Conservation (phyloP, 1,284 basidiomycete genomes). For the Fomes fomentarius region DNA sequence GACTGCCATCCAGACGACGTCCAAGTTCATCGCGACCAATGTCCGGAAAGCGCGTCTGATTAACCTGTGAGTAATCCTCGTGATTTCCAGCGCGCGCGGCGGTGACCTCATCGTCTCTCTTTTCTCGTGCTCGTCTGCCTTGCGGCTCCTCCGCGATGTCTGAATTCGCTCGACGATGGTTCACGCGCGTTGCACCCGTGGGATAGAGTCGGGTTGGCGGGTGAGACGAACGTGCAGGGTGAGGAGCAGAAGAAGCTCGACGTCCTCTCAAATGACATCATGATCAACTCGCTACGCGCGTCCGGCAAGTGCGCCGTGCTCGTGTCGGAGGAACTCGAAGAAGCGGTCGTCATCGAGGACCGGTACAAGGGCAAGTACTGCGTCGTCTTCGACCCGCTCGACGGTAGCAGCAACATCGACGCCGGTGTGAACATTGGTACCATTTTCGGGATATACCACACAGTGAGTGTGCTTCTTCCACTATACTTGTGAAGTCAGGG, state of each 20-base stretch:
- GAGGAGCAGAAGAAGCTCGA: slow-evolving; percentile 99
- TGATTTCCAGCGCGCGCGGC: slow-evolving; percentile 1
- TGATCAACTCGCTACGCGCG: slow-evolving; percentile 94
- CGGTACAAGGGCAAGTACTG: slow-evolving; percentile 85
- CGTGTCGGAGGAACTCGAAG: slow-evolving; percentile 95
- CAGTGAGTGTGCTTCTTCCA: slow-evolving; percentile 56
- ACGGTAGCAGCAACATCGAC: slow-evolving; percentile 99
- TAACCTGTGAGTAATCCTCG: slow-evolving; percentile 76
- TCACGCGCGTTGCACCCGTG: no score
- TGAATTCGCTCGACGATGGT: not conserved
- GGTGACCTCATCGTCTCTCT: slow-evolving; percentile 5
- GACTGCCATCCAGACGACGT: slow-evolving; percentile 94
- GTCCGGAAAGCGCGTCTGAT: slow-evolving; percentile 97
- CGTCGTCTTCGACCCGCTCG: slow-evolving; percentile 98
- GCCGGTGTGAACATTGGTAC: slow-evolving; percentile 99
- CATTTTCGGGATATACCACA: slow-evolving; percentile 97
- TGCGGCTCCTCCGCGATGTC: not conserved
- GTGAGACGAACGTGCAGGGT: slow-evolving; percentile 95
- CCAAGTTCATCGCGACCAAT: slow-evolving; percentile 97
- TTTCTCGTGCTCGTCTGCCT: slow-evolving; percentile 1
- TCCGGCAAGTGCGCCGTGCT: slow-evolving; percentile 96
- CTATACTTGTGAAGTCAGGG: not conserved
- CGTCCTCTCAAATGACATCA: slow-evolving; percentile 98
- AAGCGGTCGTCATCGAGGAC: slow-evolving; percentile 89
- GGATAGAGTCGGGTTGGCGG: slow-evolving; percentile 88